Percentiles rank a stretch among this genome's conserved stretches.
phyloP scores from a whole-genome alignment of 768 basidiomycete genomes.

The Trametes sanguinea region DNA sequence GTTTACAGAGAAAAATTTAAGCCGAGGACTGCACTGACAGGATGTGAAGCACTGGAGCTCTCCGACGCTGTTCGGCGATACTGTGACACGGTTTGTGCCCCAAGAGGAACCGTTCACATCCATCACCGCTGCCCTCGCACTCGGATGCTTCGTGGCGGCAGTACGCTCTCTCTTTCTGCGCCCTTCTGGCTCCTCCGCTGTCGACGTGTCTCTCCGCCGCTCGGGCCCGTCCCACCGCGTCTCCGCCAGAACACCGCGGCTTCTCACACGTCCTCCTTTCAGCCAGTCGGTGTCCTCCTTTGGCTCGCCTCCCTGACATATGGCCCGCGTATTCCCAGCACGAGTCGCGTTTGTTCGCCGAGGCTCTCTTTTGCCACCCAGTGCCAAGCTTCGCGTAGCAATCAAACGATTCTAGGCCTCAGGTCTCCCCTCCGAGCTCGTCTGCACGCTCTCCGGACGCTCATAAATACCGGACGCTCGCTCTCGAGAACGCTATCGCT shows the following conservation, averaged over 20 bases:
- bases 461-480: neutral
- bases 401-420: neutral
- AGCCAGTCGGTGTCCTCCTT: neutral
- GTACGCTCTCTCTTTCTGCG: neutral
- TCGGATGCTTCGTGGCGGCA: neutral
- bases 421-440: neutral
- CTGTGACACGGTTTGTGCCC: neutral
- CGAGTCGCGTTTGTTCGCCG: neutral
- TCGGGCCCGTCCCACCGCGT: neutral
- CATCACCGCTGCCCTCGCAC: neutral
- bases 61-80: neutral
- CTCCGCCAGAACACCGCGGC: neutral
- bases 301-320: neutral
- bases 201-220: neutral
- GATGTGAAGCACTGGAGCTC: neutral
- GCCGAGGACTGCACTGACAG: neutral
- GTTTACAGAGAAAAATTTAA: neutral
- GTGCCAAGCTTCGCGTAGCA: neutral
- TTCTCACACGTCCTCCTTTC: neutral
- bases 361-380: neutral
- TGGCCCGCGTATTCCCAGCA: neutral
- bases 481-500: neutral
- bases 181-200: neutral
- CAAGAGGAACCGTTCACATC: neutral
- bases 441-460: neutral